Evolutionary conservation across 352 stramenopile species (phyloP), one percentile per base, ranked within the genome.

Genomic region (Globisporangium perplexum): DNA sequence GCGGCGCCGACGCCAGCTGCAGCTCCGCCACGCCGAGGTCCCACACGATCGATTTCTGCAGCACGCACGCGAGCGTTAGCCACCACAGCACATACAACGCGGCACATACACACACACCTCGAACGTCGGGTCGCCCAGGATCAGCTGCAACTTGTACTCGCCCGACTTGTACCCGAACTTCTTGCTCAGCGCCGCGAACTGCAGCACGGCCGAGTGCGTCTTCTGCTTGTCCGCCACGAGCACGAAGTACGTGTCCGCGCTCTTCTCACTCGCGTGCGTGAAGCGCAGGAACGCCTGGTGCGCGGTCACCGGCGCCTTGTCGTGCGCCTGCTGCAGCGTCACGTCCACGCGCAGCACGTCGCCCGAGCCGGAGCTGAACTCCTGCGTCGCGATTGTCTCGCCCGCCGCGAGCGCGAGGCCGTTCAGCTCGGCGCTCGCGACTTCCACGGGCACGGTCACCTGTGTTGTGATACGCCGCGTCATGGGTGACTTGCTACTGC

Each of bases 161-260:
- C 83, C 83, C n/a, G 83, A 94, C 38, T 83, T 74, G 68, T 92
- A 92, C 22, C 63, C 70, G 43, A 93, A 93, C 48, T 86, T 90
- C 49, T 88, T 89, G 71, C 77, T 89, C 7, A 91, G 69, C 38
- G 63, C 42, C 2, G 60, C 62, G n/a, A 94, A 87, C 58, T 80
- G 68, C 42, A 92, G 68, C 44, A 57, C 59, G 5, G 59, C 62
- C 31, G 67, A 61, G 47, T 85, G 76, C 24, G 48, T 70, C 55
- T 71, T 69, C 10, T 52, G 23, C 38, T 60, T 53, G 35, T 89
- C 68, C 2, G 66, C 54, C 14, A 71, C 72, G 22, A 94, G 69
- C 53, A 86, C 71, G 64, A 94, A 91, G 67, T 88, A 90, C 45
- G 81, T 81, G 35, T 88, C 65, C 7, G 63, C 77, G 28, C 28